Evolutionary conservation across 1,284 basidiomycete species (phyloP), one percentile per base, ranked within the genome.

Genomic region (Trichosporon sp.): DNA sequence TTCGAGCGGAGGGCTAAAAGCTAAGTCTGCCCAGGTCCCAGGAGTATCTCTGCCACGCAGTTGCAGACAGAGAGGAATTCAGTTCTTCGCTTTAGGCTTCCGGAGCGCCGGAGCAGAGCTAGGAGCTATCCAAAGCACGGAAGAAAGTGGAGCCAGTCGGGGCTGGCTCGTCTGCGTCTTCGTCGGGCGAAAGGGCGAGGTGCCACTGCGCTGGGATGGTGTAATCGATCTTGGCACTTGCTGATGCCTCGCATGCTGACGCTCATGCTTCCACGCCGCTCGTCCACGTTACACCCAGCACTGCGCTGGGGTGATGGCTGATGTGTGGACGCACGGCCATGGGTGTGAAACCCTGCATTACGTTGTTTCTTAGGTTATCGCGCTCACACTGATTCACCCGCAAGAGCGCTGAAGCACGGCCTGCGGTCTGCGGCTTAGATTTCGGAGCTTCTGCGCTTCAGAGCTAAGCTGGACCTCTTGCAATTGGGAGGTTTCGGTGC

Each of bases 331-430:
- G 48, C 48, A 19, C 48, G 48, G 48, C 48, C 48, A 19, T 46
- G 43, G 37, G 37, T 38, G 16, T 46, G 48, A n/a, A 26, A 51
- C 48, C 48, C 48, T 51, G 48, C 48, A 51, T 51, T 51, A 51
- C 48, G 48, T 51, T 51, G 48, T 51, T 51, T n/a, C 16, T 51
- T 51, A 51, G 48, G 48, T 51, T 51, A 51, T 51, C 48, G 48
- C n/a, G 19, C 48, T 51, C 48, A 19, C 48, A 51, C 48, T 14
- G 48, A 51, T 51, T 51, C 48, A 51, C 48, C 48, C 48, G 48
- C 37, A 38, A 38, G 37, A 26, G 26, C 37, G 37, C 37, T 38
- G 37, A 38, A 38, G 37, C 37, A 38, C 10, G 26, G 37, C 26
- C 26, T 26, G 26, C 26, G 26, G 26, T 2, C 26, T 26, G 26